Percentiles rank a stretch among this genome's conserved stretches.
phyloP scores from a whole-genome alignment of 2,329 filamentous ascomycete species.

The Diplodia seriata region DNA sequence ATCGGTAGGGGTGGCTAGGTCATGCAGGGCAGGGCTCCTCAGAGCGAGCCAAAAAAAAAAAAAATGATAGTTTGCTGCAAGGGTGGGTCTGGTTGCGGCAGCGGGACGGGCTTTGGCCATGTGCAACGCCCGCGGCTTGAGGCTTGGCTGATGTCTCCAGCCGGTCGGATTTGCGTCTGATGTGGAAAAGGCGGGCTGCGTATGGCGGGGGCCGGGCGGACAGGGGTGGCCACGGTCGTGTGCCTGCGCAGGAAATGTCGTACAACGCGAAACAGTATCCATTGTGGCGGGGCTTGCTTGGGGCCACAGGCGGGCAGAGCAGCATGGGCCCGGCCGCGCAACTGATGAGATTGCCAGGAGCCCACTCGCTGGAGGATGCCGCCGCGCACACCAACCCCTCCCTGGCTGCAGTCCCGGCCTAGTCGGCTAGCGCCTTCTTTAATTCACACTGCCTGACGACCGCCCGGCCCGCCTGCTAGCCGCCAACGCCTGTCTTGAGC shows the following conservation, averaged over 20 bases:
- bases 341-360: too few relatives aligned
- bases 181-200: slow-evolving; percentile 18
- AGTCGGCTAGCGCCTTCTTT: not conserved
- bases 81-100: slow-evolving; percentile 24
- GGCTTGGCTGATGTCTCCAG: slow-evolving; percentile 29
- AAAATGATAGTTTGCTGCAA: slow-evolving; percentile 17
- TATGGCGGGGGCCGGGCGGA: slow-evolving; percentile 19
- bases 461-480: slow-evolving; percentile 10
- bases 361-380: too few relatives aligned
- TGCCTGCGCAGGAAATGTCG: slow-evolving; percentile 20
- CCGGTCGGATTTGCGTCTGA: slow-evolving; percentile 26
- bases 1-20: slow-evolving; percentile 14
- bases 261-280: slow-evolving; percentile 26
- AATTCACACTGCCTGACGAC: slow-evolving; percentile 18
- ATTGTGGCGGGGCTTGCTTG: slow-evolving; percentile 2
- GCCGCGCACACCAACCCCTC: too few relatives aligned
- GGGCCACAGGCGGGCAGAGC: not conserved
- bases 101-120: slow-evolving; percentile 24
- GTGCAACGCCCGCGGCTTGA: slow-evolving; percentile 27
- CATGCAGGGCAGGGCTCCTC: slow-evolving; percentile 23
- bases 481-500: slow-evolving; percentile 11
- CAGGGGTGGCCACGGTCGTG: slow-evolving; percentile 13
- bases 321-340: not conserved
- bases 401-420: too few relatives aligned
- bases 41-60: not conserved